These are phyloP conservation scores for Trypanosoma theileri DNA, from an alignment of 208 protist genomes.

Conservation along the genomic window DNA sequence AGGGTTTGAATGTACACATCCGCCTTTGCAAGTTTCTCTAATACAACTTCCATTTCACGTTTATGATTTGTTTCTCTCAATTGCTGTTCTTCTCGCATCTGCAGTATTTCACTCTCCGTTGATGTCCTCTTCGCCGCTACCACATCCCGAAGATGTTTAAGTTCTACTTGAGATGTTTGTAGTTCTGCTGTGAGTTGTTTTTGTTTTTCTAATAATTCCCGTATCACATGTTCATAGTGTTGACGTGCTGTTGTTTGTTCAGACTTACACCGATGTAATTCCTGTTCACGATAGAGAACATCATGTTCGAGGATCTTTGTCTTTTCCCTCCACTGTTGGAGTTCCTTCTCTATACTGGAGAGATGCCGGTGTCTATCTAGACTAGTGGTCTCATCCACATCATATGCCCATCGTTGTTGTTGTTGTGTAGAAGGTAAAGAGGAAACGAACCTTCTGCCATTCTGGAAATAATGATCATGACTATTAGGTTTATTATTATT, in stretches of 20 bases:
- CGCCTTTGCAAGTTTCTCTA: conserved; percentile 27
- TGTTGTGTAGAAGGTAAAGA: neutral
- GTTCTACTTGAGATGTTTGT: neutral
- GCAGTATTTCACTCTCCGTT: neutral
- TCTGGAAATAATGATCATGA: no score
- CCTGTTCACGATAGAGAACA: conserved; percentile 16
- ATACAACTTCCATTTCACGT: conserved; percentile 10
- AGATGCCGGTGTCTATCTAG: conserved; percentile 18
- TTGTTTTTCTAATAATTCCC: conserved; percentile 25
- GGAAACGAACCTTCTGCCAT: neutral
- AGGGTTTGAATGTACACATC: conserved; percentile 26
- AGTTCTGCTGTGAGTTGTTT: conserved; percentile 9
- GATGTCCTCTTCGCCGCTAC: neutral
- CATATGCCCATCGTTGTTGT: conserved; percentile 2
- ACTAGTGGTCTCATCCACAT: conserved; percentile 25
- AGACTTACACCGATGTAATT: conserved; percentile 4
- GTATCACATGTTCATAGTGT: conserved; percentile 15
- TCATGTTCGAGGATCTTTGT: conserved; percentile 1
- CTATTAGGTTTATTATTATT: no score
- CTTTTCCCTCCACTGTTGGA: conserved; percentile 7
- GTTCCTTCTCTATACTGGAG: conserved; percentile 13
- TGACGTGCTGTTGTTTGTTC: conserved; percentile 16
- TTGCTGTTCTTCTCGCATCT: neutral
- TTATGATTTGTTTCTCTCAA: neutral
- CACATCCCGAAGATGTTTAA: conserved; percentile 6